Percentiles rank a stretch among this genome's conserved stretches.
phyloP scores from a whole-genome alignment of 192 early-diverging fungal genomes.

The Kickxella alabastrina region DNA sequence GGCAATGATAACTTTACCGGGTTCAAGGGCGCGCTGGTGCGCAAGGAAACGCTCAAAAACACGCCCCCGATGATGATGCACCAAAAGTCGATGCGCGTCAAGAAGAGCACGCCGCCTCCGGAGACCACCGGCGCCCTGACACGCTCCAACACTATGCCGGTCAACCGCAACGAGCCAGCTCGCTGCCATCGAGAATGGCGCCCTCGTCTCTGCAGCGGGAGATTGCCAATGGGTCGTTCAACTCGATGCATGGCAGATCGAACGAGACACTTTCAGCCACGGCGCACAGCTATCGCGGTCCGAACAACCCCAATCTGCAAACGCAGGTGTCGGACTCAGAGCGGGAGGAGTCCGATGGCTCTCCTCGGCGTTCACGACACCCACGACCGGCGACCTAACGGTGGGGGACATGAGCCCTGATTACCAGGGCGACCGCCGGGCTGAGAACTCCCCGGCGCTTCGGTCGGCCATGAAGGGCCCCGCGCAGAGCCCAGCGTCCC shows the following conservation, averaged over 20 bases:
- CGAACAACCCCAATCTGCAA: constrained; percentile 10
- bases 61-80: constrained; percentile 13
- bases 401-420: neutral
- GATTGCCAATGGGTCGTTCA: constrained; percentile 7
- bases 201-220: constrained; percentile 16
- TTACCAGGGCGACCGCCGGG: neutral
- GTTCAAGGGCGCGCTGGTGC: constrained; percentile 52
- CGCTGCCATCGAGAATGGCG: constrained; percentile 10
- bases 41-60: constrained; percentile 43
- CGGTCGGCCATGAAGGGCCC: constrained; percentile 27
- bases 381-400: constrained; percentile 6
- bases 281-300: constrained; percentile 10
- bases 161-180: constrained; percentile 17
- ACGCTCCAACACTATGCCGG: constrained; percentile 49
- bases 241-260: too few relatives aligned
- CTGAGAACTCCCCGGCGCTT: constrained; percentile 5
- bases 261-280: too few relatives aligned
- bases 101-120: constrained; percentile 37
- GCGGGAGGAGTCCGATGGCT: too few relatives aligned
- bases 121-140: constrained; percentile 27
- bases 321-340: constrained; percentile 16
- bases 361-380: constrained; percentile 21
- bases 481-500: constrained; percentile 9
- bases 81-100: constrained; percentile 51
- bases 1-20: constrained; percentile 51